Conservation (phyloP, 352 stramenopile species). For the Pythium vanterpoolii region DNA sequence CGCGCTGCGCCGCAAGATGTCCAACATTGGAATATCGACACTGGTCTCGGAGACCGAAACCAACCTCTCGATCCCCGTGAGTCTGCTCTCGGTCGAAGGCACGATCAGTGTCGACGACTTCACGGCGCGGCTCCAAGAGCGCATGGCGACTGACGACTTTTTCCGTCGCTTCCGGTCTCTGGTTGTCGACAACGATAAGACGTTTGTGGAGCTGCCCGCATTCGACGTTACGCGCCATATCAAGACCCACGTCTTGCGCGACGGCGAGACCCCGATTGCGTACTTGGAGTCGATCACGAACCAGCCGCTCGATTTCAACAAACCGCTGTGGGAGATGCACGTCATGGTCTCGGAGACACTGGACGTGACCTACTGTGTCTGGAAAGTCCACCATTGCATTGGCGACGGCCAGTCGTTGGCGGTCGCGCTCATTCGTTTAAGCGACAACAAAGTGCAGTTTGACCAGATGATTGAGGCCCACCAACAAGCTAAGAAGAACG, state of each 20-base stretch:
- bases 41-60: conserved; percentile 67
- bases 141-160: conserved; percentile 55
- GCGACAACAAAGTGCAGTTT: conserved; percentile 65
- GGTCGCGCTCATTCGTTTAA: conserved; percentile 61
- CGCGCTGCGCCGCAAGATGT: conserved; percentile 53
- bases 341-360: conserved; percentile 42
- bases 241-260: conserved; percentile 45
- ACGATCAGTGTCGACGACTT: conserved; percentile 41
- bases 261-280: conserved; percentile 52
- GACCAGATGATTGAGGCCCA: conserved; percentile 60
- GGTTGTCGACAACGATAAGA: conserved; percentile 37
- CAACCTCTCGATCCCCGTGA: conserved; percentile 77
- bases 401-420: conserved; percentile 68
- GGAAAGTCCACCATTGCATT: conserved; percentile 79
- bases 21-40: conserved; percentile 67
- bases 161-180: conserved; percentile 70
- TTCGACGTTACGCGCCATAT: conserved; percentile 60
- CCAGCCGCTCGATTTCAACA: conserved; percentile 55
- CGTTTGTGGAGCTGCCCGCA: conserved; percentile 55
- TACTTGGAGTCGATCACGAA: conserved; percentile 75
- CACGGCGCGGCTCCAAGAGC: conserved; percentile 43
- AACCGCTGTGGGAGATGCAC: conserved; percentile 76
- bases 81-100: conserved; percentile 53
- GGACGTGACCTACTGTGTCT: conserved; percentile 46
- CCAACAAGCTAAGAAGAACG: conserved; percentile 26